These are phyloP conservation scores for Byssoonygena ceratinophila DNA, from an alignment of 2,329 filamentous ascomycete species.

Conservation along the genomic window DNA sequence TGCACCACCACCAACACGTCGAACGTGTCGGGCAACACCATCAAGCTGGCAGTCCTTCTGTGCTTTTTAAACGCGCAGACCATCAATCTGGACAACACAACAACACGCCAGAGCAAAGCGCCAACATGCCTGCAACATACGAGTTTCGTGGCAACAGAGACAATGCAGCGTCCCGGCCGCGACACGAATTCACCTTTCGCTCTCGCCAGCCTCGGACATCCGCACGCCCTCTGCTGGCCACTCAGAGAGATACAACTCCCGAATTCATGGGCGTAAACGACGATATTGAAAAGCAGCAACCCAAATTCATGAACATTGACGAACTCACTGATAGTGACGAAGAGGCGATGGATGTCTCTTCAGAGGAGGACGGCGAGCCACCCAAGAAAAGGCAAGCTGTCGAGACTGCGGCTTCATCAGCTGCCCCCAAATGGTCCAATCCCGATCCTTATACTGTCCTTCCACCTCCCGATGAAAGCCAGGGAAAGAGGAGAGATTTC, in stretches of 20 bases:
- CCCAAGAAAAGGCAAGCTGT: constrained; percentile 34
- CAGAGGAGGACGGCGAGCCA: constrained; percentile 26
- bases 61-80: neutral
- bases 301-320: constrained; percentile 30
- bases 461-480: constrained; percentile 63
- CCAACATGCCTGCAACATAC: constrained; percentile 22
- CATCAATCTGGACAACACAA: too few relatives aligned
- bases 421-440: constrained; percentile 77
- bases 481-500: constrained; percentile 70
- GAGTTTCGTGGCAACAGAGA: constrained; percentile 27
- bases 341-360: constrained; percentile 36
- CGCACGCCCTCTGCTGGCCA: constrained; percentile 30
- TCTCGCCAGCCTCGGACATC: constrained; percentile 28
- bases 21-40: neutral
- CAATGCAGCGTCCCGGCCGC: constrained; percentile 21
- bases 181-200: constrained; percentile 35
- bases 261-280: constrained; percentile 25
- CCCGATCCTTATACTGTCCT: constrained; percentile 86
- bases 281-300: constrained; percentile 22
- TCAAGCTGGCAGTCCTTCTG: neutral
- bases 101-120: neutral
- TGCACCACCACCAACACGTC: neutral
- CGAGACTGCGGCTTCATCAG: constrained; percentile 15
- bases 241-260: constrained; percentile 28
- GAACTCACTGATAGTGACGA: constrained; percentile 39